Evolutionary conservation across 1,284 basidiomycete species (phyloP).

Genomic region (Ustilago esculenta): DNA sequence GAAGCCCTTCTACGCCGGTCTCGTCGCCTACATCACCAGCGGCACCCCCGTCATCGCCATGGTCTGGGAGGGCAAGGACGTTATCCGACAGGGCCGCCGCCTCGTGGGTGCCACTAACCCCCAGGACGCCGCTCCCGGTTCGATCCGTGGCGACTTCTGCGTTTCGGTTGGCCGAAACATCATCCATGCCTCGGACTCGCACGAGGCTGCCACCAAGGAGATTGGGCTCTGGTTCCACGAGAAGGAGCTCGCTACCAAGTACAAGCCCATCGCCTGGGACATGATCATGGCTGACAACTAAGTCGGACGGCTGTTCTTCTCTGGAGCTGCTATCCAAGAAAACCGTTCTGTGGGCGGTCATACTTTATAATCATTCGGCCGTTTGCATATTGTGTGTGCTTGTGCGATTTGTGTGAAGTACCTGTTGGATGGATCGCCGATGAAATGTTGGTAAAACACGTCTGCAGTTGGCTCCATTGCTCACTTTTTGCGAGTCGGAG

Average conservation of each 20-base stretch:
- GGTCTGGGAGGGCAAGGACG: constrained; percentile 65
- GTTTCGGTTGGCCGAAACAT: constrained; percentile 68
- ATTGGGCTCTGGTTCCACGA: constrained; percentile 70
- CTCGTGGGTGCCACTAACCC: constrained; percentile 65
- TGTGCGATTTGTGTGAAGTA: too few species aligned
- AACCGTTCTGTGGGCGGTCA: too few species aligned
- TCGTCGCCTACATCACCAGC: constrained; percentile 60
- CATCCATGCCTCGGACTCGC: constrained; percentile 70
- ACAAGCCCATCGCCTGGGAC: constrained; percentile 67
- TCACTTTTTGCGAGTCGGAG: too few species aligned
- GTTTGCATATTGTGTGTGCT: too few species aligned
- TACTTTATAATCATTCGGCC: too few species aligned
- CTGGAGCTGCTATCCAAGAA: background rate
- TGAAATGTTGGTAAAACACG: too few species aligned
- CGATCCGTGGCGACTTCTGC: constrained; percentile 59
- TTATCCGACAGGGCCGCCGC: constrained; percentile 62
- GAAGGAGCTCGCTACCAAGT: constrained; percentile 68
- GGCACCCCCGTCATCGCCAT: constrained; percentile 63
- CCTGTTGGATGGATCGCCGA: too few species aligned
- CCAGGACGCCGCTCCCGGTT: constrained; percentile 55
- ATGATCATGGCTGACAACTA: constrained; percentile 61
- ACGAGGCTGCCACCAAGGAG: constrained; percentile 70
- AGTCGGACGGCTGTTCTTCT: too few species aligned
- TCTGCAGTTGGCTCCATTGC: too few species aligned
- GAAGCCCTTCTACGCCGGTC: constrained; percentile 59